Base-by-base conservation (phyloP, 495 filamentous ascomycete genomes). In the Penicillium malachiteum region DNA sequence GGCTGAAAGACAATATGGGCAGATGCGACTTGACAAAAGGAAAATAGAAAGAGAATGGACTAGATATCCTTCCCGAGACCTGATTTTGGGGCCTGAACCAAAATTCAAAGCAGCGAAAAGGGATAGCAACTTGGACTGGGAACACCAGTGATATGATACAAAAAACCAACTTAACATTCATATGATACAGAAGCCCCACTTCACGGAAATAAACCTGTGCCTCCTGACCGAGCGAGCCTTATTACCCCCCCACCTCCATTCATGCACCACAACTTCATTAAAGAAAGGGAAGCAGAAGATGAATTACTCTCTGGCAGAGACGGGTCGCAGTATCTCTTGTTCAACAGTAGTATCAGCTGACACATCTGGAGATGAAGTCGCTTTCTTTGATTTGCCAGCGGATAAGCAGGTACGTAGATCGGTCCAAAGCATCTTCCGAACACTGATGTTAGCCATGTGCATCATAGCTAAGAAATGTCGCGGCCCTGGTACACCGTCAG, bases 371-470 rank as follows among this genome's bases (percentile, higher is more conserved):
- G 48, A 31, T 4, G 32, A 26, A 5, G 48, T 7, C 12, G 8
- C 34, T 18, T 18, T 46, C 7, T 55, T 48, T 1, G 45, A 54
- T 18, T 55, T 62, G 9, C 43, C 46, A 11, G 14, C 30, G 6
- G 54, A 11, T 13, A 58, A 12, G 33, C 48, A 59, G 9, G 39
- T 38, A 17, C 56, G 34, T 11, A 68, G 6, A 50, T 68, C 65
- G 3, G 60, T 55, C 59, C 63, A 59, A 5, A 68, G 8, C 18
- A 71, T 43, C 39, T 66, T 68, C 3, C 67, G 56, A 42, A 68
- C 40, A 39, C 65, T 72, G 40, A 74, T 72, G 57, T 74, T 72
- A 3, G 70, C 70, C 56, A 75, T 67, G 51, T 78, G 73, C n/a
- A 67, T 52, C 59, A 76, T 71, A 1, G 71, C 71, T 8, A 73